Base-by-base conservation (phyloP, 106 monocot species). In the Narthecium ossifragum region DNA sequence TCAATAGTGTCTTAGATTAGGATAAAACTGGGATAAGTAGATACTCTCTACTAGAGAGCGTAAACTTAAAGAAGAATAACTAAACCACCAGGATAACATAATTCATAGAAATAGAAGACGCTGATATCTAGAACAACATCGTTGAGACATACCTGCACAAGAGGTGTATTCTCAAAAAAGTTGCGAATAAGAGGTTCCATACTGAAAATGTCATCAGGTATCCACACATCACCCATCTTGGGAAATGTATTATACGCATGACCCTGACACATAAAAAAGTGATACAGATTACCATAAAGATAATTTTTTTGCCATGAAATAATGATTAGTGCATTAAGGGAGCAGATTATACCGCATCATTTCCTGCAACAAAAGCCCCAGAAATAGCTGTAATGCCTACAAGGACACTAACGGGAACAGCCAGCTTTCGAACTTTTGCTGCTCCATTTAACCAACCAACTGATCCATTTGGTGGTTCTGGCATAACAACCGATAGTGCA, bases 211-310 rank as follows among this genome's bases (percentile, higher is more conserved):
- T 87, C 98, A 47, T 87, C 84, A 38, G 98, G 98, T 63, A 98
- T 76, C 98, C 98, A 98, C 18, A 58, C 28, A 64, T 98, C 98
- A 69, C 98, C 98, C 98, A 98, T 98, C 71, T 98, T 98, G 6
- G 98, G 98, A 57, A 98, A 98, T 49, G 98, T 87, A 71, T 98
- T 98, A 64, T 71, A 91, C 20, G 98, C 98, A 87, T 88, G 98
- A 0, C 98, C 98, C 96, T 98, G 45, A 6, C 11, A 67, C n/a
- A n/a, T n/a, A n/a, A n/a, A n/a, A n/a, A n/a, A n/a, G n/a, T n/a
- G n/a, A n/a, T n/a, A n/a, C n/a, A n/a, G n/a, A n/a, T n/a, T n/a
- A n/a, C n/a, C n/a, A n/a, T n/a, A n/a, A n/a, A n/a, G n/a, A n/a
- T n/a, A n/a, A n/a, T n/a, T n/a, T n/a, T n/a, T n/a, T n/a, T n/a